These are phyloP conservation scores for Myxozyma geophila DNA, from an alignment of 805 yeast species.

Conservation along the genomic window DNA sequence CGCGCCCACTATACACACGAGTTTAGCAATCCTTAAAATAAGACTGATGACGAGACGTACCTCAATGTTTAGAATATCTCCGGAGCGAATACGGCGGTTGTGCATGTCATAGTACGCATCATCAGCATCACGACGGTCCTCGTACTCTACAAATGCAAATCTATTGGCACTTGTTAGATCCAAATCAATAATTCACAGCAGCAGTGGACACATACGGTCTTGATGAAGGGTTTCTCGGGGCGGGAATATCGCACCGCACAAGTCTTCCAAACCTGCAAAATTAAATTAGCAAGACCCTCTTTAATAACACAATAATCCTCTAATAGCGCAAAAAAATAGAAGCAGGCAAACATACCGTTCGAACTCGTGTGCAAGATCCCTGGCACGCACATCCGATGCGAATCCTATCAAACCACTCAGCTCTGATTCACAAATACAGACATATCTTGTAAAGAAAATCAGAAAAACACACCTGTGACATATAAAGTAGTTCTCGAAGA, in stretches of 20 bases:
- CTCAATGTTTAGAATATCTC: slow-evolving; percentile 41
- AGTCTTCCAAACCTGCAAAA: slow-evolving; percentile 40
- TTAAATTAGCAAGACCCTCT: neutral
- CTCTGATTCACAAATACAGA: neutral
- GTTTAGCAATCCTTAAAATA: neutral
- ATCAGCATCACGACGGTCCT: slow-evolving; percentile 43
- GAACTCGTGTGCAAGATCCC: slow-evolving; percentile 44
- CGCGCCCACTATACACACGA: slow-evolving; percentile 32
- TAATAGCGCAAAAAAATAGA: neutral
- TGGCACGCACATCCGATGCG: slow-evolving; percentile 40
- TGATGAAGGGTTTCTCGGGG: slow-evolving; percentile 38
- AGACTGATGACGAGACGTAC: slow-evolving; percentile 12
- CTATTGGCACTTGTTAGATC: slow-evolving; percentile 13
- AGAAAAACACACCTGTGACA: slow-evolving; percentile 33
- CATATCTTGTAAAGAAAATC: neutral
- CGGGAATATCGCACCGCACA: slow-evolving; percentile 44
- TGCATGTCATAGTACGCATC: slow-evolving; percentile 45
- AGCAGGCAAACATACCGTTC: slow-evolving; percentile 39
- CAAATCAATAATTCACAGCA: neutral
- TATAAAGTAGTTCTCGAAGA: slow-evolving; percentile 39
- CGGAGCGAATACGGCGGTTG: slow-evolving; percentile 38
- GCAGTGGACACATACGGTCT: slow-evolving; percentile 33
- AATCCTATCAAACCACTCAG: slow-evolving; percentile 33
- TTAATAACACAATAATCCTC: neutral
- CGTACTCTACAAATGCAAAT: slow-evolving; percentile 44